Evolutionary conservation across 2,329 filamentous ascomycete genomes (phyloP), one percentile per base, ranked within the genome.

Genomic region (Fusarium acutatum): DNA sequence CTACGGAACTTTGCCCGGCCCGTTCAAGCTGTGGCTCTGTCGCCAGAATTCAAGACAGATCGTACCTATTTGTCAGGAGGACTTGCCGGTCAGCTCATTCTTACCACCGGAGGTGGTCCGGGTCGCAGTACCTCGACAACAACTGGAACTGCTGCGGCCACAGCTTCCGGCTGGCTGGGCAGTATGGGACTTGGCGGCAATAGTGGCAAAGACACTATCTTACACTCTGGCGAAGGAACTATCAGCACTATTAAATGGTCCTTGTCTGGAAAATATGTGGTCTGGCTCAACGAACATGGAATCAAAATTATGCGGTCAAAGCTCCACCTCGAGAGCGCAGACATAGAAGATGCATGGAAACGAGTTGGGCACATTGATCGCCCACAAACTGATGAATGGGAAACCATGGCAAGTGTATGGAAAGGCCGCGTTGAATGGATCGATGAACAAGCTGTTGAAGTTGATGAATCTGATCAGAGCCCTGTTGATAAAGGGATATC

Each of bases 231-330:
- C 6, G 97, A 99, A 83, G 96, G 96, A 7, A 90, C 91, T 5
- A 96, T 99, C 72, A 96, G 91, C 80, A 93, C 92, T 7, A 96
- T 99, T 79, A 96, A 97, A 81, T 99, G 96, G 95, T 98, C 96
- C 0, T 81, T 96, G 44, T 96, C 94, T 0, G 96, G 96, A 2
- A 96, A 93, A 83, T 98, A 95, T 79, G 93, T 98, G 2, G 94
- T 92, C 0, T 99, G 96, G 96, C 88, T 97, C 44, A 99, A 98
- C 78, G 96, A 99, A 82, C 93, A 97, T 78, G 96, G 96, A 8
- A 97, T 98, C 80, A 98, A 98, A 81, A 96, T 99, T 69, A 98
- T 98, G 95, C 90, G 96, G 41, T 94, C 94, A 9, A 94, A 96
- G 80, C 80, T 97, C 26, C 90, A 95, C 75, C 87, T 98, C 10